Base-by-base conservation (phyloP, 1,139 yeast species). In the Blastobotrys buckinghamii region DNA sequence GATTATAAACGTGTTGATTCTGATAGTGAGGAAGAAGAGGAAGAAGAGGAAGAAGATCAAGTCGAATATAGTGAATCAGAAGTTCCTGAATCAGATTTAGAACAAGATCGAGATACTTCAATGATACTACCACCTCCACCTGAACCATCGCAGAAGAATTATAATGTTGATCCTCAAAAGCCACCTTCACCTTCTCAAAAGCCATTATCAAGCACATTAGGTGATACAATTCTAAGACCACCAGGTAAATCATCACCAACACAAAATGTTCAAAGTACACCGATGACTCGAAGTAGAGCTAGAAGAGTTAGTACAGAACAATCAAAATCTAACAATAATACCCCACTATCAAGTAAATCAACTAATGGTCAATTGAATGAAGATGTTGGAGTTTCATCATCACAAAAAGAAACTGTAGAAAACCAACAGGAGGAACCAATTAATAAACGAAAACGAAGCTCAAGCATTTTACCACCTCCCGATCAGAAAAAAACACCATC, bases 181-280 rank as follows among this genome's bases (percentile, higher is more conserved):
- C 44, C 53, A 13, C 50, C 52, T 4, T 51, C 56, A 13, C 55
- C 56, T 2, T 49, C 39, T 42, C 58, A 33, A 44, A 48, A 22
- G 32, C 49, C 46, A 33, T 44, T 27, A 40, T 47, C 42, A 7
- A 6, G 27, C 37, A 46, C 30, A 42, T 38, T 39, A 26, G 29
- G 36, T 10, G 2, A 22, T 10, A 36, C 24, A 9, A 39, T 29
- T 17, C n/a, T 44, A 20, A 17, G 42, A 12, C 45, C 45, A 13
- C 42, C 46, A 13, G 7, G 17, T 20, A 8, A 32, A 24, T 6
- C 24, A 15, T 41, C 44, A 29, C 16, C 6, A 7, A n/a, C 24
- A 34, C 20, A 20, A n/a, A 36, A 3, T 32, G 37, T 19, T 20
- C 39, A 34, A 5, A 22, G 6, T 10, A 10, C 38, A 15, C 15